phyloP scores from a whole-genome alignment of 257 asterid genomes.

The Salvia rosmarinus region DNA sequence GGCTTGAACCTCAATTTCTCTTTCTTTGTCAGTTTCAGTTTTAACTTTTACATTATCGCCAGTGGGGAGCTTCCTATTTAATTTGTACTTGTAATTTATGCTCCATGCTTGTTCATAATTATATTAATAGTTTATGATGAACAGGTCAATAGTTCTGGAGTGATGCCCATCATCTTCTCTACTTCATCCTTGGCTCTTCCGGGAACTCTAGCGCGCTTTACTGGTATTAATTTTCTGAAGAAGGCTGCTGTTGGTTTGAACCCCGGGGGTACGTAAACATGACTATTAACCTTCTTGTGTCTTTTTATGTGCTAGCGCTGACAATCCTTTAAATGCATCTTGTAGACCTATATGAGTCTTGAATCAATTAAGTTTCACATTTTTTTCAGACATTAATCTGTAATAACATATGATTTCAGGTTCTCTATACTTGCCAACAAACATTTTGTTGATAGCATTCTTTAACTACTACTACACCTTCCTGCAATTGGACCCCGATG shows the following conservation, averaged over 20 bases:
- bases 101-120: constrained; percentile 16
- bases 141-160: constrained; percentile 98
- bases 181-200: constrained; percentile 97
- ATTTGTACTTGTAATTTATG: constrained; percentile 7
- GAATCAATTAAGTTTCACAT: not conserved
- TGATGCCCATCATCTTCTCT: constrained; percentile 98
- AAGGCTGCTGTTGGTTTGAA: constrained; percentile 77
- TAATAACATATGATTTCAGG: constrained; percentile 47
- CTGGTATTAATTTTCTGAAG: constrained; percentile 76
- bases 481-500: constrained; percentile 97
- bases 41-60: not conserved
- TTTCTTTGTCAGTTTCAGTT: constrained; percentile 18
- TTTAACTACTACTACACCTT: constrained; percentile 97
- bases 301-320: too few species aligned
- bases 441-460: constrained; percentile 86
- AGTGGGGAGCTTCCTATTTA: not conserved
- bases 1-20: not conserved
- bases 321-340: too few species aligned
- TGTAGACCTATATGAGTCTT: too few species aligned
- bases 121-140: constrained; percentile 19
- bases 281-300: too few species aligned
- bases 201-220: constrained; percentile 92
- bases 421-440: constrained; percentile 83
- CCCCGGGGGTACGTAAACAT: constrained; percentile 92
- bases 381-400: not conserved